A percentile compares a stretch with the other conserved stretches of the same genome.
phyloP scores from a whole-genome alignment of 83 land plant genomes.

The Isoetes engelmannii region DNA sequence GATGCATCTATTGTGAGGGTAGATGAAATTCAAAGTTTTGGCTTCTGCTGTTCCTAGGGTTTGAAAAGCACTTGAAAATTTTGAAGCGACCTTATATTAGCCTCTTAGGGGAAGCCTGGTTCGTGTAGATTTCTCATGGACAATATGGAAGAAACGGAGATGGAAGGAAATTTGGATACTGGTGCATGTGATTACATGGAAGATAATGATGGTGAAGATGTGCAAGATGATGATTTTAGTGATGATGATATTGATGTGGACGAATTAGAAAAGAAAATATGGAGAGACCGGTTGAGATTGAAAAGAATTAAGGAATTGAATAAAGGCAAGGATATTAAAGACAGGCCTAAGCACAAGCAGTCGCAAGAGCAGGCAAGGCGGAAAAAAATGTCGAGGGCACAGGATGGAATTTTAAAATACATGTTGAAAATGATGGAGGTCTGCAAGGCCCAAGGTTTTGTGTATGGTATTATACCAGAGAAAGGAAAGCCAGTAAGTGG shows the following conservation, averaged over 20 bases:
- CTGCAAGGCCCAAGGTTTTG: conserved; percentile 46
- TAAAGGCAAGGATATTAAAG: conserved; percentile 22
- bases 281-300: conserved; percentile 47
- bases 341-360: conserved; percentile 48
- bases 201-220: conserved; percentile 10
- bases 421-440: conserved; percentile 19
- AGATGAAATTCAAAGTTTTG: too few species aligned
- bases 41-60: too few species aligned
- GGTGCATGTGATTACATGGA: too few species aligned
- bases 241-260: conserved; percentile 59
- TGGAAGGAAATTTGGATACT: too few species aligned
- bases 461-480: conserved; percentile 55
- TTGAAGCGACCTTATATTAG: too few species aligned
- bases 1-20: too few species aligned
- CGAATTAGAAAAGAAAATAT: conserved; percentile 56
- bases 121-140: too few species aligned
- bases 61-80: too few species aligned
- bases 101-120: too few species aligned
- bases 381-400: conserved; percentile 68
- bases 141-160: too few species aligned
- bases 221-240: conserved; percentile 33
- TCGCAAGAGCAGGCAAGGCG: conserved; percentile 55
- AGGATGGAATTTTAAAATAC: conserved; percentile 55
- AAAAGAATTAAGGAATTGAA: conserved; percentile 41
- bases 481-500: conserved; percentile 74